Evolutionary conservation across 2,329 filamentous ascomycete species (phyloP).

Genomic region (Macrophomina pseudophaseolina): DNA sequence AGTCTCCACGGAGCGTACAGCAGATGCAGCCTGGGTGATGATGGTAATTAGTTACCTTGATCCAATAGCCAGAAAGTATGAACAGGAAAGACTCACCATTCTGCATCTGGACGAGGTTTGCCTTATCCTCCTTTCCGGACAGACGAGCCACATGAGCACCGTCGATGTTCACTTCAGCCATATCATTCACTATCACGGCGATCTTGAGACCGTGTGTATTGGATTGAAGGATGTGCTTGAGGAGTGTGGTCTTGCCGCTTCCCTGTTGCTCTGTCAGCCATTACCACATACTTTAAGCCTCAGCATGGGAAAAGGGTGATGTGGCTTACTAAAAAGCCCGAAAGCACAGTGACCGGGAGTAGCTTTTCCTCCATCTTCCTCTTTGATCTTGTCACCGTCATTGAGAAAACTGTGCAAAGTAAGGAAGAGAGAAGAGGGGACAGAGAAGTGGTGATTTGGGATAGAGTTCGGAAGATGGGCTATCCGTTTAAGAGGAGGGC

Average conservation of each 20-base stretch:
- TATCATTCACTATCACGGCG: slow-evolving; percentile 76
- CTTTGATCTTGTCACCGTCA: not conserved
- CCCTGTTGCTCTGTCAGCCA: slow-evolving; percentile 51
- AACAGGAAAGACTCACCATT: slow-evolving; percentile 49
- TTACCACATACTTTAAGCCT: not conserved
- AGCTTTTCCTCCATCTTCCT: slow-evolving; percentile 36
- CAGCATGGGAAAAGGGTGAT: not conserved
- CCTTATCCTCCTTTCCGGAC: slow-evolving; percentile 47
- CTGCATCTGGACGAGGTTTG: slow-evolving; percentile 71
- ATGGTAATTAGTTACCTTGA: not conserved
- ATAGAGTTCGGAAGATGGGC: not conserved
- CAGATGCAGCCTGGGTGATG: slow-evolving; percentile 65
- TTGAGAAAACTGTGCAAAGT: not conserved
- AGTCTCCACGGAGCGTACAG: slow-evolving; percentile 73
- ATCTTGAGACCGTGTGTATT: slow-evolving; percentile 69
- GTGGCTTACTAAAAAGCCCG: slow-evolving; percentile 60
- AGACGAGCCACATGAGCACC: slow-evolving; percentile 65
- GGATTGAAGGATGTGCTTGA: slow-evolving; percentile 70
- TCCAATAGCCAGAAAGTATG: not conserved
- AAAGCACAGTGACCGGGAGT: slow-evolving; percentile 65
- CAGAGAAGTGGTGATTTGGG: not conserved
- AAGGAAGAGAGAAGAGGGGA: not conserved
- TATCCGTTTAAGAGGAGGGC: not conserved
- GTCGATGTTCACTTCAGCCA: slow-evolving; percentile 66
- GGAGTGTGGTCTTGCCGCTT: slow-evolving; percentile 72